Evolutionary conservation across 805 yeast species (phyloP).

Genomic region (Clavispora asparagi): DNA sequence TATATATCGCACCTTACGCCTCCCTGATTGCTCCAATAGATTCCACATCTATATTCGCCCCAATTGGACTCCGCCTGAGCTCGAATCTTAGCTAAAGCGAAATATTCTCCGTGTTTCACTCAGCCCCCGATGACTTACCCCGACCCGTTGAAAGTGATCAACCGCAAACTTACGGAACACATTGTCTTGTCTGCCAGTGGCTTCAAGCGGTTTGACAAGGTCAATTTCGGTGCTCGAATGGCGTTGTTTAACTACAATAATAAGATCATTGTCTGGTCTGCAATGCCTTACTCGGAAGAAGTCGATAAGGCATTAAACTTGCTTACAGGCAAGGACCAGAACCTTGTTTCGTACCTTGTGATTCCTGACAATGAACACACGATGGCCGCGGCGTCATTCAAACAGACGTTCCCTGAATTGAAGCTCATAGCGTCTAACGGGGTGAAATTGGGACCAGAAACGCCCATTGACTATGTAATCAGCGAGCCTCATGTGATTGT

Average conservation of each 20-base stretch:
- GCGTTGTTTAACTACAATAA: slow-evolving; percentile 29
- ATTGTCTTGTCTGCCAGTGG: slow-evolving; percentile 31
- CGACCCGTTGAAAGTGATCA: slow-evolving; percentile 23
- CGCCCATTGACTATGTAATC: slow-evolving; percentile 40
- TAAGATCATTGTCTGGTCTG: slow-evolving; percentile 43
- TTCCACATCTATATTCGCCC: no score
- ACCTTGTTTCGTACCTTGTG: slow-evolving; percentile 44
- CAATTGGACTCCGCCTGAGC: no score
- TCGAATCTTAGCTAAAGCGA: no score
- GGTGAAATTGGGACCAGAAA: slow-evolving; percentile 22
- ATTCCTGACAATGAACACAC: slow-evolving; percentile 66
- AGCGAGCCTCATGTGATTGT: slow-evolving; percentile 27
- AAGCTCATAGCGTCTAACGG: slow-evolving; percentile 52
- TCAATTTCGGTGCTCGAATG: slow-evolving; percentile 41
- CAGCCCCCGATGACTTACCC: slow-evolving; percentile 28
- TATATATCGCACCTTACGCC: no score
- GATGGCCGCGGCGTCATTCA: slow-evolving; percentile 53
- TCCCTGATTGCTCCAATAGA: no score
- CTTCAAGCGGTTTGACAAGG: slow-evolving; percentile 24
- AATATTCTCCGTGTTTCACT: no score
- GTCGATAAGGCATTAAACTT: slow-evolving; percentile 36
- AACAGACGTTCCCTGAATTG: slow-evolving; percentile 43
- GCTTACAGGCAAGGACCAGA: slow-evolving; percentile 24
- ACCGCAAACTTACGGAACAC: slow-evolving; percentile 28
- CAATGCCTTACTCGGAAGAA: slow-evolving; percentile 49